A percentile compares a stretch with the other conserved stretches of the same genome.
These are phyloP conservation scores for Naematelia encephala DNA, from an alignment of 768 basidiomycete genomes.

Conservation along the genomic window DNA sequence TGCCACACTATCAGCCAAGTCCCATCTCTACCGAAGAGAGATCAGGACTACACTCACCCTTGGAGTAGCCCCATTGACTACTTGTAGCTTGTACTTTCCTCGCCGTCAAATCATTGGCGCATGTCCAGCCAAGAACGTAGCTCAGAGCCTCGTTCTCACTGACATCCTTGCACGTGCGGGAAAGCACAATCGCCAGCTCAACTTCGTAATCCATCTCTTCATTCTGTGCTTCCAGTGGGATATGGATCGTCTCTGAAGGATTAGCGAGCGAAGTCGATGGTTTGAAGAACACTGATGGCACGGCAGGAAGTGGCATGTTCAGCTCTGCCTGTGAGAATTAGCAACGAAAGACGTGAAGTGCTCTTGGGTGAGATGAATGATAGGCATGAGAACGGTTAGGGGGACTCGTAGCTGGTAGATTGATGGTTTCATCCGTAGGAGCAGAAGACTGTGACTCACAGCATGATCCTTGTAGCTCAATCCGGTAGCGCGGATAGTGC, in stretches of 20 bases:
- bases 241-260: conserved; percentile 13
- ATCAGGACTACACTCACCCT: conserved; percentile 16
- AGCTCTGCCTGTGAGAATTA: conserved; percentile 15
- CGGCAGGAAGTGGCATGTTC: conserved; percentile 17
- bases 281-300: conserved; percentile 23
- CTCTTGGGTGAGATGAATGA: too few relatives aligned
- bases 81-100: conserved; percentile 21
- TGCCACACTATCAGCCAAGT: conserved; percentile 9
- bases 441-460: conserved; percentile 3
- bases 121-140: conserved; percentile 66
- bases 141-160: conserved; percentile 72
- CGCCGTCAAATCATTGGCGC: conserved; percentile 25
- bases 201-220: conserved; percentile 41
- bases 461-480: conserved; percentile 38
- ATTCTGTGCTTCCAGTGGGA: conserved; percentile 17
- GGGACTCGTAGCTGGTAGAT: too few relatives aligned
- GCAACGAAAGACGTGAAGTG: too few relatives aligned
- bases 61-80: conserved; percentile 27
- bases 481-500: conserved; percentile 33
- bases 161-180: conserved; percentile 72
- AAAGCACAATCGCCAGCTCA: conserved; percentile 62
- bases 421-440: too few relatives aligned
- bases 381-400: too few relatives aligned
- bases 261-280: background rate
- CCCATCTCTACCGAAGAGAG: too few relatives aligned